Percentiles rank a stretch among this genome's conserved stretches.
Conservation (phyloP, 345 rosid species). For the Murraya paniculata region DNA sequence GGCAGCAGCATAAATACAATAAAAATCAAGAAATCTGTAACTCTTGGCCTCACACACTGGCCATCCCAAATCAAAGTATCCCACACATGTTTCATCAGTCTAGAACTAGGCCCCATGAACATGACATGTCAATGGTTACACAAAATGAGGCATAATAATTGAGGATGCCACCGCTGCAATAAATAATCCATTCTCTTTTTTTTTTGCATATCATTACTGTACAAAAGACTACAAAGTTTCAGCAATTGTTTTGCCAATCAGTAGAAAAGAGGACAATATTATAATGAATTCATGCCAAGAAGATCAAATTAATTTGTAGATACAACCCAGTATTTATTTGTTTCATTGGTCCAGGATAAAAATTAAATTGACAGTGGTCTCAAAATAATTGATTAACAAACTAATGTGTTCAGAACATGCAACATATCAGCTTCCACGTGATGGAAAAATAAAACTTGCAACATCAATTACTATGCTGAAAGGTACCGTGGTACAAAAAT, state of each 20-base stretch:
- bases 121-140: constrained; percentile 30
- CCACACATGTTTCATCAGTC: constrained; percentile 8
- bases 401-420: neutral
- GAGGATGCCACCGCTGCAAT: neutral
- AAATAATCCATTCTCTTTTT: neutral
- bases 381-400: neutral
- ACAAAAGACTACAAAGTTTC: neutral
- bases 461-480: constrained; percentile 27
- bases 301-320: neutral
- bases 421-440: neutral
- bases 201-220: neutral
- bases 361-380: neutral
- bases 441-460: constrained; percentile 10
- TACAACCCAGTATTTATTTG: neutral
- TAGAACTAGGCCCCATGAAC: constrained; percentile 23
- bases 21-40: constrained; percentile 15
- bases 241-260: neutral
- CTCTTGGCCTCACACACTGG: constrained; percentile 9
- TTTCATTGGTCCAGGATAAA: neutral
- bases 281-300: neutral
- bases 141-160: constrained; percentile 21
- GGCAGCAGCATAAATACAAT: neutral
- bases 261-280: constrained; percentile 7
- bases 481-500: constrained; percentile 20
- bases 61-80: constrained; percentile 14